Evolutionary conservation across 352 stramenopile species (phyloP), one percentile per base, ranked within the genome.

Genomic region (Pythium myriotylum): DNA sequence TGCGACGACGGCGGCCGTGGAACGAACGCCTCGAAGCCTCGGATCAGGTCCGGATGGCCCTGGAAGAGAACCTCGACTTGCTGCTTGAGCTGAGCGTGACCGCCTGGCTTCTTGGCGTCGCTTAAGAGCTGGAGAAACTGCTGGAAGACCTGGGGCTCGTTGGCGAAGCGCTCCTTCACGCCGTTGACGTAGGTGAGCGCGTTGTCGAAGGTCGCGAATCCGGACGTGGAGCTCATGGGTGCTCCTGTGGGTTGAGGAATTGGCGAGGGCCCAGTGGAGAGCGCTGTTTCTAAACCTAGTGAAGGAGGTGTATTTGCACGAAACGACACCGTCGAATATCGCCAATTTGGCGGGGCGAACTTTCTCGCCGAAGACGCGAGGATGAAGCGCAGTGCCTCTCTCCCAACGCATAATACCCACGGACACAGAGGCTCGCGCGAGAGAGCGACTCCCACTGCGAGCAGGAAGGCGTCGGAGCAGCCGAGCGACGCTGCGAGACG

Each of bases 51-150:
- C 9, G 29, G 27, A 20, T 55, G 35, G n/a, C 29, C 48, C 3
- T 24, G 27, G 29, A 45, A 55, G 8, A 55, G 19, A 8, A 12
- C 13, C 19, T 29, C 29, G 17, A 55, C 7, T 3, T 20, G 19
- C 48, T n/a, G 29, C 23, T 47, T 32, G 10, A 55, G 48, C 29
- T 40, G 27, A 6, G 8, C 23, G 23, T n/a, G 23, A 10, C 26
- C 33, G 20, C 13, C 49, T 9, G 46, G 46, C 13, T n/a, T 43
- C 8, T 20, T 16, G 48, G 12, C n/a, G 7, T 24, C 39, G 22
- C 37, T 37, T 24, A 50, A 13, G 20, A 49, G 14, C 3, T 9
- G 8, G 13, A 59, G 14, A 29, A 59, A 59, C 51, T 59, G 23
- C 12, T 24, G 5, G 37, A 47, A 59, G 17, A 49, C 37, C 16